Evolutionary conservation across 331 rosid genomes (phyloP).

Genomic region (Malus hybrid): DNA sequence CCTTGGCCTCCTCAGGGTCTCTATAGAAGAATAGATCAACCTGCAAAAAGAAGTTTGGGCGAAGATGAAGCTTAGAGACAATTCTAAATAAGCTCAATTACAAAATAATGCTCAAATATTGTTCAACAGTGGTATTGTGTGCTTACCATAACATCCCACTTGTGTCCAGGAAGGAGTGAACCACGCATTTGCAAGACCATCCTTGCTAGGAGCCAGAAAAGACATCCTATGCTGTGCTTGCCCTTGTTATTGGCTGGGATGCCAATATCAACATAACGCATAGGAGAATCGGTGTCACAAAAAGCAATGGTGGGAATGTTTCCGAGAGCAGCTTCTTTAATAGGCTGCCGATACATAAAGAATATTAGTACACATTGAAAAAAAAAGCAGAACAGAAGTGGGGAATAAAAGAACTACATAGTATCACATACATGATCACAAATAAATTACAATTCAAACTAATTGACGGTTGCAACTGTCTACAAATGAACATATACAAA

Average conservation of each 20-base stretch:
- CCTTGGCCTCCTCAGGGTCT: conserved; percentile 58
- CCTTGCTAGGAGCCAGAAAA: conserved; percentile 70
- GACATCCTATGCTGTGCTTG: conserved; percentile 83
- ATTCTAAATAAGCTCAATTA: not conserved
- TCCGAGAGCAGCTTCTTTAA: conserved; percentile 86
- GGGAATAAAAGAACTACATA: not conserved
- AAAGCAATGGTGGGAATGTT: conserved; percentile 86
- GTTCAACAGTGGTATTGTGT: too few relatives aligned
- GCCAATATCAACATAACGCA: conserved; percentile 79
- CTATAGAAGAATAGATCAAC: conserved; percentile 81
- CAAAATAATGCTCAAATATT: not conserved
- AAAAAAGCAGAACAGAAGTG: not conserved
- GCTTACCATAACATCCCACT: conserved; percentile 88
- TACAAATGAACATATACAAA: not conserved
- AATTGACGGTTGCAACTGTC: not conserved
- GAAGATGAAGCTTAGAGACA: not conserved
- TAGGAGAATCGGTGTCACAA: conserved; percentile 83
- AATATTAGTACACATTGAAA: not conserved
- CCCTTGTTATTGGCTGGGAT: conserved; percentile 96
- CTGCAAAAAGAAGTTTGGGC: conserved; percentile 22
- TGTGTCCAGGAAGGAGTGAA: conserved; percentile 56
- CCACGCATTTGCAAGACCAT: conserved; percentile 89
- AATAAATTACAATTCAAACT: not conserved
- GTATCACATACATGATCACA: not conserved
- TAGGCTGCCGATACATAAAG: conserved; percentile 46